Evolutionary conservation across 768 basidiomycete species (phyloP), one percentile per base, ranked within the genome.

Genomic region (Rhizopogon rudus): DNA sequence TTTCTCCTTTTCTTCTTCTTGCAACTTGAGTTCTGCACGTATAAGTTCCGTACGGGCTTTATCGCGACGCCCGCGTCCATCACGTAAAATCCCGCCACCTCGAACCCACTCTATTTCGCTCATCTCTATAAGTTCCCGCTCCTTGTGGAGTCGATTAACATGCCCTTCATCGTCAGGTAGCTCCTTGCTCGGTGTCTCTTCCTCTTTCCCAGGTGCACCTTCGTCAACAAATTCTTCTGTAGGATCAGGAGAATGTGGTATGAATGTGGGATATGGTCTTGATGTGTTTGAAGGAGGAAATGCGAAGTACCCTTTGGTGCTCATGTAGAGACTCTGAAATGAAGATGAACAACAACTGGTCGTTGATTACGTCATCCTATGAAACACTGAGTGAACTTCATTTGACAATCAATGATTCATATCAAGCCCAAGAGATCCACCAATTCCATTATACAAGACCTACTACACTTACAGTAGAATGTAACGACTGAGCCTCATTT

Each of bases 21-120:
- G 72, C 44, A 77, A 42, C 37, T 66, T 67, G 17, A 85, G 64
- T 57, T 84, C 82, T 40, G 70, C 72, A 13, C 77, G 69, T 28
- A 85, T 73, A 10, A 64, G 66, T 55, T 77, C 72, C 2, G 81
- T 85, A 48, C 80, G 75, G n/a, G 61, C 72, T 60, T 66, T 67
- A 62, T 85, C 82, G 42, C 81, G 73, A 51, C 68, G 72, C 7
- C 82, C 82, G 10, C 69, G 58, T 37, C 68, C 69, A 61, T 82
- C 80, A 41, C 81, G 75, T 31, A 86, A 71, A 20, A 81, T 64
- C 2, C 83, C 82, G 25, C 84, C 84, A 9, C 74, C 77, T 9
- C 80, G 75, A 2, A 86, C 83, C 81, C 83, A 86, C 13, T 77
- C 78, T 51, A 81, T 73, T 63, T 85, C 84, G 29, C 78, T 79